Evolutionary conservation across 2,329 filamentous ascomycete species (phyloP).

Genomic region (Hymenoscyphus occultus): DNA sequence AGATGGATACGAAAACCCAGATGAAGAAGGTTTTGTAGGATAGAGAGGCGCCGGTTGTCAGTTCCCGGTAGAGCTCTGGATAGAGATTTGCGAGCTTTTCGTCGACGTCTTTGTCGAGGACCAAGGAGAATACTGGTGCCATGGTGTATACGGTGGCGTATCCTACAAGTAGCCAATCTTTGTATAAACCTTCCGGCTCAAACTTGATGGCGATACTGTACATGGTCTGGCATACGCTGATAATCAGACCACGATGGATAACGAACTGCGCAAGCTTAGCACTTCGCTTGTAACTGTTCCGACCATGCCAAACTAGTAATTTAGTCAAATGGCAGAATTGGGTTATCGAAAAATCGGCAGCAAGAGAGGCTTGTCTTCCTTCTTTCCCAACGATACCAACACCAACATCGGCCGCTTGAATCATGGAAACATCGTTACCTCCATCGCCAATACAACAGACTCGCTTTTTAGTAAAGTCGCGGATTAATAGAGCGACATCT

Average conservation of each 20-base stretch:
- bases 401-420: constrained; percentile 95
- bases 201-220: constrained; percentile 92
- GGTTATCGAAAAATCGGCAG: constrained; percentile 94
- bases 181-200: constrained; percentile 91
- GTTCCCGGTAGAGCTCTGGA: constrained; percentile 94
- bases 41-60: constrained; percentile 83
- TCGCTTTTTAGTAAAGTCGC: constrained; percentile 86
- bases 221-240: constrained; percentile 94
- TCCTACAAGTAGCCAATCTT: constrained; percentile 93
- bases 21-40: constrained; percentile 94
- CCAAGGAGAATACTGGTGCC: constrained; percentile 85
- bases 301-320: constrained; percentile 96
- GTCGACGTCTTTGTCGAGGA: constrained; percentile 92
- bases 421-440: constrained; percentile 98
- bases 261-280: constrained; percentile 97
- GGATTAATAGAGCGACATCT: constrained; percentile 86
- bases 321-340: constrained; percentile 96
- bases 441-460: constrained; percentile 98
- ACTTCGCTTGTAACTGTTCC: constrained; percentile 93
- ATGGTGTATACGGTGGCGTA: constrained; percentile 97
- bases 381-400: constrained; percentile 98
- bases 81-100: constrained; percentile 92
- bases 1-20: constrained; percentile 93
- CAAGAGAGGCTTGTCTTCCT: constrained; percentile 88
- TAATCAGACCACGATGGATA: constrained; percentile 94